Evolutionary conservation across 2,329 filamentous ascomycete genomes (phyloP), one percentile per base, ranked within the genome.

Genomic region (Claviceps africana): DNA sequence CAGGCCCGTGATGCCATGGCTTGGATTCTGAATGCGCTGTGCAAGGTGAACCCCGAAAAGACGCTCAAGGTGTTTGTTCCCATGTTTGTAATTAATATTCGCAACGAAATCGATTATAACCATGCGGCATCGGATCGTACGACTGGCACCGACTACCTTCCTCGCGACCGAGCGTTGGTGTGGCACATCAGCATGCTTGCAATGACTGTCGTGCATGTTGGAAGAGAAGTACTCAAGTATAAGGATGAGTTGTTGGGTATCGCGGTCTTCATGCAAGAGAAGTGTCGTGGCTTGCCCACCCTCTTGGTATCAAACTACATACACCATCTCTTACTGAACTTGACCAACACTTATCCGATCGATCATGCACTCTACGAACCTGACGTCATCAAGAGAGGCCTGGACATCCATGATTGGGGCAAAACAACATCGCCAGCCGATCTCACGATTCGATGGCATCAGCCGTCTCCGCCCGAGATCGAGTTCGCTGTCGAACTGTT

Each of bases 281-380:
- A 88, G 62, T 98, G 93, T 68, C 85, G 87, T 60, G 93, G 93
- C 22, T 83, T 96, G 54, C 89, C 93, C 0, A 95, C 93, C 1
- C 89, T 97, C 46, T 88, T 98, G 67, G 85, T 97, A 42, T 97
- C 91, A 54, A 98, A 98, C 69, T 96, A 90, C 66, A 90, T 97
- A 53, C 93, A 98, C 67, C 94, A 98, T 66, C 77, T 98, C 39
- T 76, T 98, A 15, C 82, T 98, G 56, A 97, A 97, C 65, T 72
- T 97, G 51, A 97, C 93, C 0, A 86, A 91, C 56, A 96, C 88
- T 0, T 98, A 97, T 64, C 89, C 91, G 3, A 82, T 89, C 53
- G 93, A 98, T 64, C 88, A 89, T 63, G 81, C 83, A 10, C 75
- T 96, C 50, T 96, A 91, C 65, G 90, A 97, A 66, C 81, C 85